A percentile compares a stretch with the other conserved stretches of the same genome.
Evolutionary conservation across 2,329 filamentous ascomycete genomes (phyloP).

Genomic region (Colletotrichum falcatum): DNA sequence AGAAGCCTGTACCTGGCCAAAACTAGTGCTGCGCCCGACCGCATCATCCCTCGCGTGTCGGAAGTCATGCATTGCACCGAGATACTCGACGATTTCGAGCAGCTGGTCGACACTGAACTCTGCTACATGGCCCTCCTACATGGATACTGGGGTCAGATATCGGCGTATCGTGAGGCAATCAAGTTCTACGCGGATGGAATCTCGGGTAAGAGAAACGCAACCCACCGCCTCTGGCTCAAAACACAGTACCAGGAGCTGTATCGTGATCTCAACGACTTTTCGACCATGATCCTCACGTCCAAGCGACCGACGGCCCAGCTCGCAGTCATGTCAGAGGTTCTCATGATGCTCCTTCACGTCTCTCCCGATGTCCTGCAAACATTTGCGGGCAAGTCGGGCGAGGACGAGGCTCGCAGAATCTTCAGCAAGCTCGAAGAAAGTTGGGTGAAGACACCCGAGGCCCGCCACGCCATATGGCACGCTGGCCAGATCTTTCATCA

Average conservation of each 20-base stretch:
- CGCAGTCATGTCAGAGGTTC: constrained; percentile 36
- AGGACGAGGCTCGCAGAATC: constrained; percentile 51
- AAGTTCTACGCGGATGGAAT: constrained; percentile 45
- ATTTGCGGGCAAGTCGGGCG: constrained; percentile 57
- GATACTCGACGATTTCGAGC: constrained; percentile 37
- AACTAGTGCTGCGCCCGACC: constrained; percentile 19
- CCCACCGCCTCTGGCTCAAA: constrained; percentile 47
- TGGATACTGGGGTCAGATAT: constrained; percentile 50
- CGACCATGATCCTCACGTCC: constrained; percentile 42
- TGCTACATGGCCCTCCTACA: constrained; percentile 47
- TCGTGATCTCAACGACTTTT: constrained; percentile 46
- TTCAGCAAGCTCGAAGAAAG: constrained; percentile 49
- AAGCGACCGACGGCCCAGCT: constrained; percentile 35
- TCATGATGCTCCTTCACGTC: constrained; percentile 51
- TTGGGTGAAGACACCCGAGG: constrained; percentile 52
- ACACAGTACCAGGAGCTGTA: constrained; percentile 49
- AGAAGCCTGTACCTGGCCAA: constrained; percentile 39
- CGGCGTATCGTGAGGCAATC: constrained; percentile 48
- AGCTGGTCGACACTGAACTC: constrained; percentile 47
- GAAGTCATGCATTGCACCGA: constrained; percentile 39
- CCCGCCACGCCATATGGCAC: constrained; percentile 49
- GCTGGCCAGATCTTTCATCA: constrained; percentile 47
- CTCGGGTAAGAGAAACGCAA: constrained; percentile 32
- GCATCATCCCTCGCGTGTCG: constrained; percentile 29
- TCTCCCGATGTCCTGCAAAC: constrained; percentile 57